Conservation (phyloP, 192 early-diverging fungal genomes). For the Paraglomus occultum region DNA sequence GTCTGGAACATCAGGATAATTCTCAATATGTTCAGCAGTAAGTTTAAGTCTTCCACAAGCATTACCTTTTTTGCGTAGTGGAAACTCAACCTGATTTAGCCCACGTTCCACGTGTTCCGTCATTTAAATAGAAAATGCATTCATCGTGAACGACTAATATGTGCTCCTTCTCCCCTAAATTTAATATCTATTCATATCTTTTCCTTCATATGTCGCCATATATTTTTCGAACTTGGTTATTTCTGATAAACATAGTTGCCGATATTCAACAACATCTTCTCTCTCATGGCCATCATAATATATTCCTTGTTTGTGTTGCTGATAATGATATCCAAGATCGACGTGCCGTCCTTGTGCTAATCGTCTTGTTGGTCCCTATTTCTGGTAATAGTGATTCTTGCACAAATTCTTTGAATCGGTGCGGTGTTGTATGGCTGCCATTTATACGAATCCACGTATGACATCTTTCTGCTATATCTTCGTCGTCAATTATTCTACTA, state of each 20-base stretch:
- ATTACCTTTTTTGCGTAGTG: conserved; percentile 11
- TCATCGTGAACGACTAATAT: conserved; percentile 26
- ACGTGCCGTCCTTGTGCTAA: conserved; percentile 3
- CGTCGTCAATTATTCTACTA: background rate
- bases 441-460: conserved; percentile 7
- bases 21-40: background rate
- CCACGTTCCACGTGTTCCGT: conserved; percentile 20
- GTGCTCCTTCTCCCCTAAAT: conserved; percentile 7
- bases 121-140: conserved; percentile 30
- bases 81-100: background rate
- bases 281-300: conserved; percentile 35
- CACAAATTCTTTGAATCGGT: too few species aligned
- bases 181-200: background rate
- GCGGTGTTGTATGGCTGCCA: background rate
- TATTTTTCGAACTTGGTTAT: conserved; percentile 26
- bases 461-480: conserved; percentile 12
- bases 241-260: conserved; percentile 1
- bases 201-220: conserved; percentile 15
- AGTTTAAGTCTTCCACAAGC: background rate
- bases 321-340: conserved; percentile 19
- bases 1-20: background rate
- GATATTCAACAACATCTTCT: conserved; percentile 30
- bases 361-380: background rate
- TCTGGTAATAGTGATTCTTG: too few species aligned
- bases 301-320: background rate